Base-by-base conservation (phyloP, 1,284 basidiomycete genomes). In the Ustilago cynodontis region DNA sequence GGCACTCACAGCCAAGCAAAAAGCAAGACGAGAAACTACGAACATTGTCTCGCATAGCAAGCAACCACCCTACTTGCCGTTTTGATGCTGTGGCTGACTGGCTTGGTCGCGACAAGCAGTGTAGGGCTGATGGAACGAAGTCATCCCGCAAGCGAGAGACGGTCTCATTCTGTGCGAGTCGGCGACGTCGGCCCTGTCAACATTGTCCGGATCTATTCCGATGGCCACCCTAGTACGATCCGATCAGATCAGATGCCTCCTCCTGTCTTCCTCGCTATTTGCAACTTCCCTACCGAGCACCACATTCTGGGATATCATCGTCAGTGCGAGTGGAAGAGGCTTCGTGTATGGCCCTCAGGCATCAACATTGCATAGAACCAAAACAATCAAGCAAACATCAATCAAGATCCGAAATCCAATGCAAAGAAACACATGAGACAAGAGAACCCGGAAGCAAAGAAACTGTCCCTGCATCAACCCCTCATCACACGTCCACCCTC, bases 391-490 rank as follows among this genome's bases (percentile, higher is more conserved):
- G n/a, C 41, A 43, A n/a, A 43, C 41, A 14, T 43, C 24, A 49
- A 49, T 24, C 3, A 49, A 13, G 47, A 49, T 4, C 22, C 20
- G 24, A 45, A 41, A 43, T 49, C 28, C 55, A 45, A 47, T 26
- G 39, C 55, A 31, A 39, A 28, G 29, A 45, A 57, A 45, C 22
- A 26, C 29, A 31, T 8, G 13, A 55, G 31, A 50, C 18, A 41
- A 20, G 39, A 20, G 59, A 45, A 49, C 4, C 26, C 47, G 26
- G 1, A 24, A 24, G n/a, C 24, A 49, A n/a, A 16, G 11, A 43
- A 26, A 49, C 11, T 28, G 47, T 29, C 47, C 47, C 24, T 49
- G 26, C 47, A 49, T 49, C 47, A 49, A 26, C 47, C 47, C 47
- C 47, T 24, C 26, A 28, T 24, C 11, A 24, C 26, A 28, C 41